Percentiles rank a stretch among this genome's conserved stretches.
These are phyloP conservation scores for Eucalyptus cladocalyx DNA, from an alignment of 345 rosid genomes.

Conservation along the genomic window DNA sequence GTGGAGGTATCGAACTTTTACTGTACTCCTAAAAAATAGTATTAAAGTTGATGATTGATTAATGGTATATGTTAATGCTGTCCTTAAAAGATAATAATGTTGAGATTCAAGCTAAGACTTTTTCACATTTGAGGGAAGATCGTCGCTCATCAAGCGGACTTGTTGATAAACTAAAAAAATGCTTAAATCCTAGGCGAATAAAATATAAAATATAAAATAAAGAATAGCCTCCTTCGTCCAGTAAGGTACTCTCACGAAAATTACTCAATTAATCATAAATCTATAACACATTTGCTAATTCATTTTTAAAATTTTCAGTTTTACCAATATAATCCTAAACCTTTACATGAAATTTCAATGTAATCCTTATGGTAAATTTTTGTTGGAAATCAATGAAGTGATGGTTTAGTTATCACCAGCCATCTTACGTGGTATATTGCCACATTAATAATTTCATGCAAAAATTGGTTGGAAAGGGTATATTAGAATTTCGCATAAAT, in stretches of 20 bases:
- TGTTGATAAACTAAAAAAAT: not conserved
- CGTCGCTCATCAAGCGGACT: not conserved
- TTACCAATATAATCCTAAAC: not conserved
- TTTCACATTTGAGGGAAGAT: not conserved
- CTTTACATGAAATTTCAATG: not conserved
- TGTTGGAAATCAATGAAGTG: not conserved
- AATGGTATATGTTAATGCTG: not conserved
- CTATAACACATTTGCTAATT: rapidly evolving
- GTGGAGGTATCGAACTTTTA: not conserved
- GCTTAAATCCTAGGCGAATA: not conserved
- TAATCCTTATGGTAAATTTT: rapidly evolving
- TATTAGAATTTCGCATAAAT: not conserved
- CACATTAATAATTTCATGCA: not conserved
- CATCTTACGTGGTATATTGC: rapidly evolving
- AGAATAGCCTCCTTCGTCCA: not conserved
- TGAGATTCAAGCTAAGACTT: not conserved
- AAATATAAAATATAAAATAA: not conserved
- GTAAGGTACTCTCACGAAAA: rapidly evolving
- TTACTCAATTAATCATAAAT: not conserved
- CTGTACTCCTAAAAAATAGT: rapidly evolving
- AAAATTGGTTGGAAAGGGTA: not conserved
- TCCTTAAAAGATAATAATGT: not conserved
- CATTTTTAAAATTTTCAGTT: not conserved
- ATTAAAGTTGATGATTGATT: not conserved
- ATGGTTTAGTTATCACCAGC: rapidly evolving